Evolutionary conservation across 1,284 basidiomycete genomes (phyloP).

Genomic region (Volvariella surrecta): DNA sequence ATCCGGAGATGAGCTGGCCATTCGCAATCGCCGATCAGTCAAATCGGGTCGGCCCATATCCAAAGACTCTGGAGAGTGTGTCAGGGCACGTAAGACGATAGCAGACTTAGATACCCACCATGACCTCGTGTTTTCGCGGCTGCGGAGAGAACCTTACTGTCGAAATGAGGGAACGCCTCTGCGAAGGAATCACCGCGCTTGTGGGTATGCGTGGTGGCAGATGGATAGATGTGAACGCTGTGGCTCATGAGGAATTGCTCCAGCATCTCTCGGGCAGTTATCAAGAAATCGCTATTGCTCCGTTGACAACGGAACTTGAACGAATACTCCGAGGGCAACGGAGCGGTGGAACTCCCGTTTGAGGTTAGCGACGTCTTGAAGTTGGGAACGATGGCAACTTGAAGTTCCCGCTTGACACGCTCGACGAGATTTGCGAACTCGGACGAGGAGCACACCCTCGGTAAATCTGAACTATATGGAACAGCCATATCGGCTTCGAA

Average conservation of each 20-base stretch:
- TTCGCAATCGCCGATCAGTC: conserved; percentile 68
- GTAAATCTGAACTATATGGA: conserved; percentile 76
- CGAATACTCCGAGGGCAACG: conserved; percentile 64
- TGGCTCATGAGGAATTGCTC: conserved; percentile 88
- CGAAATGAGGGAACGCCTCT: conserved; percentile 94
- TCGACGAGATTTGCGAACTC: conserved; percentile 84
- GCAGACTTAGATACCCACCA: conserved; percentile 34
- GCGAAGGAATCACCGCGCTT: conserved; percentile 89
- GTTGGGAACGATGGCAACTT: conserved; percentile 81
- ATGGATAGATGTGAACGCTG: conserved; percentile 72
- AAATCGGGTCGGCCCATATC: conserved; percentile 46
- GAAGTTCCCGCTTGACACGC: conserved; percentile 88
- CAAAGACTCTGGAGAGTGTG: conserved; percentile 50
- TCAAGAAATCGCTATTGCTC: conserved; percentile 88
- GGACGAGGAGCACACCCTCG: conserved; percentile 61
- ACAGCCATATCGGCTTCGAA: conserved; percentile 95
- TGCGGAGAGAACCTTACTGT: conserved; percentile 86
- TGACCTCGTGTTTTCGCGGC: conserved; percentile 52
- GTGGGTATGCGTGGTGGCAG: conserved; percentile 64
- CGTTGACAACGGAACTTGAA: conserved; percentile 96
- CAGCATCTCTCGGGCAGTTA: conserved; percentile 84
- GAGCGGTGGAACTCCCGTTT: conserved; percentile 23
- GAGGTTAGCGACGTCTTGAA: conserved; percentile 38
- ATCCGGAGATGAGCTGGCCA: conserved; percentile 86
- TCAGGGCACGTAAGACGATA: conserved; percentile 6